A percentile compares a stretch with the other conserved stretches of the same genome.
Conservation (phyloP, 179 eudicot genomes). For the Vitellaria paradoxa region DNA sequence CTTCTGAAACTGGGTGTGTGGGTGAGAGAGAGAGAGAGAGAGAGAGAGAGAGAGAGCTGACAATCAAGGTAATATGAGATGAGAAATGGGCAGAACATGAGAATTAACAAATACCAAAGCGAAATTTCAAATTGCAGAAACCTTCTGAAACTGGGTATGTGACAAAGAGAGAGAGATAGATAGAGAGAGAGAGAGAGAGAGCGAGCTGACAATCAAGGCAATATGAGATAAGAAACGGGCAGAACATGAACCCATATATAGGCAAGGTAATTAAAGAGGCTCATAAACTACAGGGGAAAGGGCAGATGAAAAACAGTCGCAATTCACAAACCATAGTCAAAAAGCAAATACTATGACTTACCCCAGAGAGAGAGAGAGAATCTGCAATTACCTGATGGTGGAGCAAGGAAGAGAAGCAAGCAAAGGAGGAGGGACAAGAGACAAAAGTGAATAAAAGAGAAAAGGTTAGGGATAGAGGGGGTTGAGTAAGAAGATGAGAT, state of each 20-base stretch:
- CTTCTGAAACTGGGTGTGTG: neutral
- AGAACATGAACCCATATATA: slow-evolving; percentile 13
- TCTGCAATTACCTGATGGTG: slow-evolving; percentile 32
- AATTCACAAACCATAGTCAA: neutral
- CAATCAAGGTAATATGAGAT: too few species aligned
- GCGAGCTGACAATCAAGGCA: neutral
- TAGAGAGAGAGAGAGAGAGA: neutral
- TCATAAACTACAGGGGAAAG: neutral
- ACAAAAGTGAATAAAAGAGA: neutral
- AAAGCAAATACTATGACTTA: neutral
- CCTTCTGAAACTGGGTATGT: neutral
- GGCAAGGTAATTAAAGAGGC: neutral
- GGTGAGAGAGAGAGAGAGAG: neutral
- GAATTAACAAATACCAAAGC: neutral
- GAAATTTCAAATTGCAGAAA: neutral
- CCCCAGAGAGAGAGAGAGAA: slow-evolving; percentile 23
- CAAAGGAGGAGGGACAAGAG: slow-evolving; percentile 21
- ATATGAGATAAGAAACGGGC: slow-evolving; percentile 8
- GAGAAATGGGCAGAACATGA: too few species aligned
- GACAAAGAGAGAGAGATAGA: neutral
- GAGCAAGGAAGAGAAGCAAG: slow-evolving; percentile 34
- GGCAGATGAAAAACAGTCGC: neutral
- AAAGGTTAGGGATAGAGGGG: slow-evolving; percentile 4
- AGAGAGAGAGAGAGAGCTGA: slow-evolving; percentile 9
- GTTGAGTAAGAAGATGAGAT: slow-evolving; percentile 25